A percentile compares a stretch with the other conserved stretches of the same genome.
These are phyloP conservation scores for Apiospora sp. DNA, from an alignment of 2,329 filamentous ascomycete genomes.

Conservation along the genomic window DNA sequence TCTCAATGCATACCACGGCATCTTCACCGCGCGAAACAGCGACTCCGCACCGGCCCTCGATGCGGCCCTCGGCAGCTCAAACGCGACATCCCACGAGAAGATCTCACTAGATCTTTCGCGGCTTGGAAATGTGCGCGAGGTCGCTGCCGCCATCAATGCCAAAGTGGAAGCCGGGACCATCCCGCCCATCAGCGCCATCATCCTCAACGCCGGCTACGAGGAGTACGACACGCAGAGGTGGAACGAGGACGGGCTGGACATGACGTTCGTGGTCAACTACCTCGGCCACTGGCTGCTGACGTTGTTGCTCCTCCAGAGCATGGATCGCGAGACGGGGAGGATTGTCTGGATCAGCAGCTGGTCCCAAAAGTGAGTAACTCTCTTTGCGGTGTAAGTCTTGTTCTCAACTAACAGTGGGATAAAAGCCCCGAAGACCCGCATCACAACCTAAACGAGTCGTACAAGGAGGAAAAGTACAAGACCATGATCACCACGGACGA, in stretches of 20 bases:
- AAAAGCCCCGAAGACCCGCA: neutral
- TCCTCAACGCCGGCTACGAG: slow-evolving; percentile 24
- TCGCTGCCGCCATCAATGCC: neutral
- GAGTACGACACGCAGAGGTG: slow-evolving; percentile 19
- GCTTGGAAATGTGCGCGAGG: neutral
- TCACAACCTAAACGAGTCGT: neutral
- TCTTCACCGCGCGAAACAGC: neutral
- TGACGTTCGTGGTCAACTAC: slow-evolving; percentile 22
- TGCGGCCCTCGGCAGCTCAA: neutral
- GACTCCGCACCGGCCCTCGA: neutral
- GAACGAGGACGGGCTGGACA: slow-evolving; percentile 24
- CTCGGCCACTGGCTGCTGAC: slow-evolving; percentile 26
- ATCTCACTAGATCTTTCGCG: neutral
- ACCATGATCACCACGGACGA: neutral
- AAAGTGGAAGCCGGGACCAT: neutral
- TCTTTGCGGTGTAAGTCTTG: neutral
- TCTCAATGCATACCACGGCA: neutral
- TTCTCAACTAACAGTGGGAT: neutral
- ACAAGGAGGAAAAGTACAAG: neutral
- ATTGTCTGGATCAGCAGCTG: neutral
- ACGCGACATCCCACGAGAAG: neutral
- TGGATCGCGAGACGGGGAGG: neutral
- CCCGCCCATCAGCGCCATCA: slow-evolving; percentile 21
- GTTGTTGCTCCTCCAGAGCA: slow-evolving; percentile 22
- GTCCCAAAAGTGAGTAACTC: neutral